phyloP scores from a whole-genome alignment of 768 basidiomycete genomes.

The Calocybe gangraenosa region DNA sequence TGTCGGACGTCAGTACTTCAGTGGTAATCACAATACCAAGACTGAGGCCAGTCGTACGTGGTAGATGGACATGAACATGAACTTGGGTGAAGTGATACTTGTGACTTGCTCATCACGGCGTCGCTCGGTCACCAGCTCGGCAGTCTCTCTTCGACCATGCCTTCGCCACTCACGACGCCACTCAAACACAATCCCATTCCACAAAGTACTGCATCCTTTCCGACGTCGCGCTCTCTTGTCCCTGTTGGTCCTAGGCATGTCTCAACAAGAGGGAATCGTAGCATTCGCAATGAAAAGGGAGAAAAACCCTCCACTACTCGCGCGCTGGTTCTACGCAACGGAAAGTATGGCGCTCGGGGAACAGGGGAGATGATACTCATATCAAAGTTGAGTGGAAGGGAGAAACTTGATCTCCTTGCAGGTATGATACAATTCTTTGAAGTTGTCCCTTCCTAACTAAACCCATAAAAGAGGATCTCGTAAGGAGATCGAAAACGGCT shows the following conservation, averaged over 20 bases:
- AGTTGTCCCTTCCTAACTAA: not conserved
- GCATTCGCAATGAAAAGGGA: conserved; percentile 45
- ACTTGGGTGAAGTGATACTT: no score
- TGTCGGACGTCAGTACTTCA: no score
- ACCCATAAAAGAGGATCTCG: conserved; percentile 57
- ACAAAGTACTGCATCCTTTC: no score
- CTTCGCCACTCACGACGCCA: conserved; percentile 18
- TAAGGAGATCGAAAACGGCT: conserved; percentile 52
- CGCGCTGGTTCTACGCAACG: conserved; percentile 70
- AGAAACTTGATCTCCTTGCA: conserved; percentile 76
- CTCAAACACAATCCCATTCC: conserved; percentile 17
- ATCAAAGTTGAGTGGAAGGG: conserved; percentile 65
- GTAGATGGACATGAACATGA: not conserved
- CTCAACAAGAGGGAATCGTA: conserved; percentile 24
- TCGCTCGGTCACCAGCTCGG: no score
- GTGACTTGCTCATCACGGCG: no score
- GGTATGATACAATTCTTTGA: conserved; percentile 38
- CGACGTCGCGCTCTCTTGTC: conserved; percentile 43
- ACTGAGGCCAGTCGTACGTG: not conserved
- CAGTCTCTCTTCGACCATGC: no score
- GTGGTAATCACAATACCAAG: conserved; percentile 2
- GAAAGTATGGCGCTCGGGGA: conserved; percentile 68
- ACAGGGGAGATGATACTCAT: conserved; percentile 61
- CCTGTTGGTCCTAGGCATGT: conserved; percentile 53
- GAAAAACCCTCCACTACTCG: conserved; percentile 64